Percentiles rank a stretch among this genome's conserved stretches.
phyloP scores from a whole-genome alignment of 2,329 filamentous ascomycete genomes.

The Phaeosphaeriaceae sp. region DNA sequence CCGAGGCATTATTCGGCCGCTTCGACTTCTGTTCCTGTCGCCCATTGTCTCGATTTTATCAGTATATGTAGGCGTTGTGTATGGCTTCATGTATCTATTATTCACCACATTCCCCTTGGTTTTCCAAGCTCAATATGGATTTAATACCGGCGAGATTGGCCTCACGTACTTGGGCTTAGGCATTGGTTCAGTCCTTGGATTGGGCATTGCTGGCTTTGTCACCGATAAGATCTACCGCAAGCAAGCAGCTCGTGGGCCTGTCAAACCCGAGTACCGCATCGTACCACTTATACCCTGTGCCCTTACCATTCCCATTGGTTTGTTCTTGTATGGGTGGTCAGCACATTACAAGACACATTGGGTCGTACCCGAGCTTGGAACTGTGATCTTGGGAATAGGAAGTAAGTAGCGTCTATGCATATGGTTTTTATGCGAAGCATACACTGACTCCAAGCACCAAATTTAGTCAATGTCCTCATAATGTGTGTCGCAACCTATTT shows the following conservation, averaged over 20 bases:
- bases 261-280: slow-evolving; percentile 47
- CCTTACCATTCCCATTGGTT: slow-evolving; percentile 23
- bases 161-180: slow-evolving; percentile 26
- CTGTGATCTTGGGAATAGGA: slow-evolving; percentile 13
- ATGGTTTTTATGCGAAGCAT: too few relatives aligned
- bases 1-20: slow-evolving; percentile 54
- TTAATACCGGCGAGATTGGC: slow-evolving; percentile 21
- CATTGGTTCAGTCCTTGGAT: slow-evolving; percentile 19
- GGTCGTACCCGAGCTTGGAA: slow-evolving; percentile 53
- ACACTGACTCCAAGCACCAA: too few relatives aligned
- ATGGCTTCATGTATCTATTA: slow-evolving; percentile 45
- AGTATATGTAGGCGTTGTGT: slow-evolving; percentile 28
- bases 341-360: slow-evolving; percentile 58
- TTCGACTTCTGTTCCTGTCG: slow-evolving; percentile 60
- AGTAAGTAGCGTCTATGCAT: not conserved
- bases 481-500: slow-evolving; percentile 61
- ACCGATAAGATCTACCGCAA: slow-evolving; percentile 35
- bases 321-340: slow-evolving; percentile 59
- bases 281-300: slow-evolving; percentile 31
- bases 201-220: slow-evolving; percentile 17
- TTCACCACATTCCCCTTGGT: slow-evolving; percentile 35
- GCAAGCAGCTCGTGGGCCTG: slow-evolving; percentile 17
- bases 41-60: slow-evolving; percentile 18
- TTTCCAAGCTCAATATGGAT: slow-evolving; percentile 26
- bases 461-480: slow-evolving; percentile 9